Evolutionary conservation across 768 basidiomycete species (phyloP), one percentile per base, ranked within the genome.

Genomic region (Suillus cothurnatus): DNA sequence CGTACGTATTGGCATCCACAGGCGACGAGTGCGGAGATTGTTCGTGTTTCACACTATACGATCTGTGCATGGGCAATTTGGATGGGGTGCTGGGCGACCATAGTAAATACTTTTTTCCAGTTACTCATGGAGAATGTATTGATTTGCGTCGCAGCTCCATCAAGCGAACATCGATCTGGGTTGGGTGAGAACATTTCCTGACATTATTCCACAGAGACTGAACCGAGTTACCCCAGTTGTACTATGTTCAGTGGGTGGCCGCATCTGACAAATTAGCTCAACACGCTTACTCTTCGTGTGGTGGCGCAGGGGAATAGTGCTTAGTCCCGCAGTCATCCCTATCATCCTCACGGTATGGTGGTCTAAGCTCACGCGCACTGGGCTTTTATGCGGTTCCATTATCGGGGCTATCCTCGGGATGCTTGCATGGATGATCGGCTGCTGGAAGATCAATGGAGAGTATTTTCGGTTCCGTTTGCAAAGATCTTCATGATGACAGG

Each of bases 371-470:
- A 74, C 75, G 11, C 66, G 69, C 1, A 71, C 69, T 0, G 79
- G 71, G 21, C 74, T 79, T 4, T 72, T 78, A 39, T 68, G 66
- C 8, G 79, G 79, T 0, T 70, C 76, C 19, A 70, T 80, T 63
- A 68, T 71, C n/a, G 78, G 80, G 15, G 72, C 75, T 12, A 61
- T 73, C 5, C 69, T 74, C 11, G 78, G 77, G 3, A 74, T 79
- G 68, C 61, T 76, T 15, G 79, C 80, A 7, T 80, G 79, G 78
- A 75, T 81, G 69, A 71, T 78, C 31, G 74, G 75, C 1, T 79
- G 78, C 63, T 73, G 71, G 74, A 78, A 80, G 68, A 72, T 74
- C 34, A 80, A 72, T 63, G 79, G 78, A 69, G 61, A 63, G 67
- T 56, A 32, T 41, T 39, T 19, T 64, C 17, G 39, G 43, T 62